A percentile compares a stretch with the other conserved stretches of the same genome.
These are phyloP conservation scores for Plantago ovata DNA, from an alignment of 257 asterid genomes.

Conservation along the genomic window DNA sequence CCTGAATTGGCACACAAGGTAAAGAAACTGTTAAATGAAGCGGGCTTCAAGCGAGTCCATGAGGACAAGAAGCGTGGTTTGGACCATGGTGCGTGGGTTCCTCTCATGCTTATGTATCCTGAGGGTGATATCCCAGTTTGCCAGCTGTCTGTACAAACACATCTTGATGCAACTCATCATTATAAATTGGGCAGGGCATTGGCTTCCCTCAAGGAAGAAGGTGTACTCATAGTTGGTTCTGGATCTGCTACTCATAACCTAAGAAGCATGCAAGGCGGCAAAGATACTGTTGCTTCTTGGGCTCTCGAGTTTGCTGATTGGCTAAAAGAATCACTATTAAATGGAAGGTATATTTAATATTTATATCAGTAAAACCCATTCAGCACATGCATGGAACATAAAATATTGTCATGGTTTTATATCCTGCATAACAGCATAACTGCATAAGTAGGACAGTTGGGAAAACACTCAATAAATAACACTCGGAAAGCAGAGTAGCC, in stretches of 20 bases:
- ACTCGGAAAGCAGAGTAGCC: not conserved
- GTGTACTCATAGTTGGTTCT: constrained; percentile 71
- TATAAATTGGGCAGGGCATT: constrained; percentile 66
- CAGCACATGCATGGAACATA: not conserved
- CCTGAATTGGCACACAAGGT: constrained; percentile 65
- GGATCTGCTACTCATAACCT: constrained; percentile 78
- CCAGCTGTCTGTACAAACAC: constrained; percentile 73
- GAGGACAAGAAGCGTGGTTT: constrained; percentile 65
- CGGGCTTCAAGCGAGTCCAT: constrained; percentile 46
- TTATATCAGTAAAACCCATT: not conserved
- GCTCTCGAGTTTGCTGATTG: constrained; percentile 64
- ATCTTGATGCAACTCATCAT: constrained; percentile 62
- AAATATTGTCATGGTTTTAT: not conserved
- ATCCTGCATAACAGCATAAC: too few relatives aligned
- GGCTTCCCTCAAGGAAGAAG: constrained; percentile 66
- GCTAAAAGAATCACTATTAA: constrained; percentile 59
- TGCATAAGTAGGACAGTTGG: too few relatives aligned
- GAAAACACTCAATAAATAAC: too few relatives aligned
- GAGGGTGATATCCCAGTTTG: constrained; percentile 77
- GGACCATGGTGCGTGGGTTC: constrained; percentile 93
- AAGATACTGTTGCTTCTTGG: constrained; percentile 47
- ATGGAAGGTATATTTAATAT: constrained; percentile 47
- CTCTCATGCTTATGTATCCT: constrained; percentile 87
- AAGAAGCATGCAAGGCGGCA: constrained; percentile 30
- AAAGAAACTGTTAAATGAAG: constrained; percentile 46